Evolutionary conservation across 2,329 filamentous ascomycete genomes (phyloP).

Genomic region (Rhexocercosporidium sp.): DNA sequence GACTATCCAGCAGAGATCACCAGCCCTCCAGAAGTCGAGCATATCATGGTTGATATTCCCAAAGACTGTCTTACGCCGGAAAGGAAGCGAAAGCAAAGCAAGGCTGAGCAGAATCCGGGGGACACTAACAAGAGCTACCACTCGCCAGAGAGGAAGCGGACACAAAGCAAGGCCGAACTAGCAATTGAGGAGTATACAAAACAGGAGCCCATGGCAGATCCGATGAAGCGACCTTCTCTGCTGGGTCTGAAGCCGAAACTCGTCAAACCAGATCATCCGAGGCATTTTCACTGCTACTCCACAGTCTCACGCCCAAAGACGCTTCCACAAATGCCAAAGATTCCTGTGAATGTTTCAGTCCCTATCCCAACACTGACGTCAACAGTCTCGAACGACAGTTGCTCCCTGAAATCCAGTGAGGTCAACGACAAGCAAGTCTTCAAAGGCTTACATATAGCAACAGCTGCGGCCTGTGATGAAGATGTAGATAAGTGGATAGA

Average conservation of each 20-base stretch:
- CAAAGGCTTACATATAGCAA: constrained; percentile 59
- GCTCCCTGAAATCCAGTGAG: constrained; percentile 23
- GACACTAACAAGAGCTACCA: not conserved
- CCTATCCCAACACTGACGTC: not conserved
- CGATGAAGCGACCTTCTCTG: constrained; percentile 25
- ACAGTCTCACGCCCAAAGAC: constrained; percentile 1
- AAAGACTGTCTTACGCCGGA: not conserved
- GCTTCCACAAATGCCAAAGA: not conserved
- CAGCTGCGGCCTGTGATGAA: constrained; percentile 61
- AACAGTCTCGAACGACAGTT: constrained; percentile 10
- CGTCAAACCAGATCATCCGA: not conserved
- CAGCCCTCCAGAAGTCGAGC: not conserved
- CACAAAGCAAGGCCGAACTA: constrained; percentile 9
- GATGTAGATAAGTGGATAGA: constrained; percentile 58
- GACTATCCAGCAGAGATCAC: constrained; percentile 1
- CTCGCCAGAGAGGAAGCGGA: constrained; percentile 7
- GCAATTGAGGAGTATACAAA: constrained; percentile 20
- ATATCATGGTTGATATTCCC: not conserved
- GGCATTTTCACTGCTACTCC: constrained; percentile 4
- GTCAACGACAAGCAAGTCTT: constrained; percentile 58
- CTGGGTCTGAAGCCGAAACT: constrained; percentile 2
- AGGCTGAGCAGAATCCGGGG: not conserved
- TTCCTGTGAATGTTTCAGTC: not conserved
- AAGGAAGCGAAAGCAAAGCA: constrained; percentile 2
- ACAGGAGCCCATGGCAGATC: constrained; percentile 23